Evolutionary conservation across 2,329 filamentous ascomycete species (phyloP).

Genomic region (Xylogone sp.): DNA sequence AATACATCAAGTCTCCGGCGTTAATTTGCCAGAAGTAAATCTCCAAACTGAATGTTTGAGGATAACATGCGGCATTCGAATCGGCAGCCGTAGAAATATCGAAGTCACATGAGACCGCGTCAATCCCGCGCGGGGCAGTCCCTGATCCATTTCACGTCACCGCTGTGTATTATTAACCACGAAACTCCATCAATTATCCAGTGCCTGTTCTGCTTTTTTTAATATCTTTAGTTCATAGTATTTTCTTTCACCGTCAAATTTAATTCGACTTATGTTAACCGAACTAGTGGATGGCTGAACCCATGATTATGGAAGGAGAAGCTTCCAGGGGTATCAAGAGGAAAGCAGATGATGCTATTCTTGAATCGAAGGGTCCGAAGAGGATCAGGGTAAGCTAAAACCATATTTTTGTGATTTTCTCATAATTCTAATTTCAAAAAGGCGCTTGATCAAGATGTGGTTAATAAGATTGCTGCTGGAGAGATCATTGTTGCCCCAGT

Average conservation of each 20-base stretch:
- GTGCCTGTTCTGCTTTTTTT: too few relatives aligned
- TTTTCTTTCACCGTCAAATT: too few relatives aligned
- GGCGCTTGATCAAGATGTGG: constrained; percentile 86
- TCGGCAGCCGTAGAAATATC: background rate
- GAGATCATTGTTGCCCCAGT: constrained; percentile 98
- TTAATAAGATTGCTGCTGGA: constrained; percentile 97
- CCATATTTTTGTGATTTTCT: background rate
- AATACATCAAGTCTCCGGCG: too few relatives aligned
- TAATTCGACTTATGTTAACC: too few relatives aligned
- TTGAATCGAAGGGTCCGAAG: constrained; percentile 37
- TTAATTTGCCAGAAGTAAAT: too few relatives aligned
- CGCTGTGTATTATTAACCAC: too few relatives aligned
- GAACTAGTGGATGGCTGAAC: constrained; percentile 28
- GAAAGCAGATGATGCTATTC: constrained; percentile 40
- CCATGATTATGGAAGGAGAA: constrained; percentile 39
- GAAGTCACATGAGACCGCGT: background rate
- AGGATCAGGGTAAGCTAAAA: constrained; percentile 39
- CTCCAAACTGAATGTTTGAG: too few relatives aligned
- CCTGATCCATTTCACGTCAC: too few relatives aligned
- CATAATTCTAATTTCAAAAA: constrained; percentile 33
- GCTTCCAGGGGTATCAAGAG: constrained; percentile 38
- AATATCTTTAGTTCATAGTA: too few relatives aligned
- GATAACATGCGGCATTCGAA: background rate
- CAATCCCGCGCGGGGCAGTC: too few relatives aligned
- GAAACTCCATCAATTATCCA: too few relatives aligned